phyloP scores from a whole-genome alignment of 1,139 yeast species.

The Geotrichum klebahnii region DNA sequence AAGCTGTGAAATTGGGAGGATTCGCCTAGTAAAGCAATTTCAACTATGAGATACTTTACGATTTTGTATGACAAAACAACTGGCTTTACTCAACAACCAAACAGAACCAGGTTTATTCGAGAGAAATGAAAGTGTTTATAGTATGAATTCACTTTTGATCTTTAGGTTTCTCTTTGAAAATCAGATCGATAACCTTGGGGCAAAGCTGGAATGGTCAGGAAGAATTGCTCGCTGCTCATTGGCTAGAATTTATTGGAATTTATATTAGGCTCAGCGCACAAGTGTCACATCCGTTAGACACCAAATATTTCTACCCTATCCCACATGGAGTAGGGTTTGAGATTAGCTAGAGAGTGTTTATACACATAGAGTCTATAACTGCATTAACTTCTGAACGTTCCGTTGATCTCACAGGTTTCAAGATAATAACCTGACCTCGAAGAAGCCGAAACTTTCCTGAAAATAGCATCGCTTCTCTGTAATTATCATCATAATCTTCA shows the following conservation, averaged over 20 bases:
- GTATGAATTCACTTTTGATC: too few relatives aligned
- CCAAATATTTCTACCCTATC: neutral
- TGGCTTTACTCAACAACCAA: too few relatives aligned
- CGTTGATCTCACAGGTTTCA: neutral
- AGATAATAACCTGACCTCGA: neutral
- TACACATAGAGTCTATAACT: too few relatives aligned
- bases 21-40: neutral
- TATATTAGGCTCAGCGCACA: neutral
- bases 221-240: neutral
- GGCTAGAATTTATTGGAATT: neutral
- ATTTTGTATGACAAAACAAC: too few relatives aligned
- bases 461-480: too few relatives aligned
- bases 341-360: too few relatives aligned
- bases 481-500: neutral
- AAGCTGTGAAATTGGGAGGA: constrained; percentile 8
- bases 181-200: too few relatives aligned
- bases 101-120: too few relatives aligned
- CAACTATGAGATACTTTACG: too few relatives aligned
- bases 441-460: neutral
- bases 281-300: neutral
- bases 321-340: neutral
- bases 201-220: neutral
- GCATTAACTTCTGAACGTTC: too few relatives aligned
- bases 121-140: too few relatives aligned
- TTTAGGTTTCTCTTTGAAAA: neutral